Evolutionary conservation across 1,284 basidiomycete species (phyloP), one percentile per base, ranked within the genome.

Genomic region (Malassezia caprae): DNA sequence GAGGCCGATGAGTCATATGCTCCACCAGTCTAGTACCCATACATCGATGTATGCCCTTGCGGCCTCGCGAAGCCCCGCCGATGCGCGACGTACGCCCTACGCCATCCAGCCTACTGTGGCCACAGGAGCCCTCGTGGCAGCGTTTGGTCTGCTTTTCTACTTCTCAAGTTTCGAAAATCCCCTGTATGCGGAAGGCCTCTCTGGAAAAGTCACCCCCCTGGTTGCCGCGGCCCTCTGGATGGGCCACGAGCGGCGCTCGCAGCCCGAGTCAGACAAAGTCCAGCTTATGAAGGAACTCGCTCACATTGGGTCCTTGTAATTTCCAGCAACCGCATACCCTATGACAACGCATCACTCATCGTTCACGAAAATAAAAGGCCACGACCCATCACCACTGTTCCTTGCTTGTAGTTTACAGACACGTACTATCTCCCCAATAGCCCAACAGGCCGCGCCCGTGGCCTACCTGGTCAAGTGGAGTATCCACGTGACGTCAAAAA

Each of bases 231-330:
- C 37, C 11, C 37, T 39, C 6, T 39, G 37, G 37, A 39, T 39
- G 37, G 37, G 37, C 19, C 28, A 30, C 8, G 44, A 28, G 28
- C 44, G 44, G 12, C 13, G 37, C n/a, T 21, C 26, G 41, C 41
- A 15, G 17, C 17, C 15, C 10, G 34, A 44, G 31, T 30, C 42
- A 3, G 51, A 53, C 24, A 23, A 40, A 24, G 15, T 53, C 28
- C 51, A 53, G 42, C 30, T 47, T 19, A 31, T 53, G 12, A 53
- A 48, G 37, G 51, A 53, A n/a, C 44, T 45, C 23, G 51, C 51
- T 10, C 51, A 53, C n/a, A 13, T 53, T n/a, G 43, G 51, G 12
- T 31, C 51, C 1, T 23, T 53, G n/a, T 53, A 21, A 47, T 2
- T 6, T 19, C n/a, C 19, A 39, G 5, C 17, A 30, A 5, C 6